Conservation (phyloP, 2,329 filamentous ascomycete species). For the Ophiocordyceps australis region DNA sequence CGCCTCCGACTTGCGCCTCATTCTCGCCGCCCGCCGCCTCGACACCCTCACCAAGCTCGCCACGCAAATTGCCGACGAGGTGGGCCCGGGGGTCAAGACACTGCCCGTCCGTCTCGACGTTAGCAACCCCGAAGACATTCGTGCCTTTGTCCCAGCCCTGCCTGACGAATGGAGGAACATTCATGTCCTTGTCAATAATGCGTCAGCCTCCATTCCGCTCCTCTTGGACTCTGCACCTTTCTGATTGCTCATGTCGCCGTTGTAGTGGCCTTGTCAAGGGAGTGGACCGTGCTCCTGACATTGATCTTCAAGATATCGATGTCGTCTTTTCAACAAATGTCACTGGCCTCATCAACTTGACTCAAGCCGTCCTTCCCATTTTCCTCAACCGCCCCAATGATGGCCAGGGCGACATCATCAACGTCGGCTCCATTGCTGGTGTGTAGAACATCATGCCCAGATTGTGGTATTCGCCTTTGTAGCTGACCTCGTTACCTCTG, state of each 20-base stretch:
- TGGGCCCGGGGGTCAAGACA: conserved; percentile 66
- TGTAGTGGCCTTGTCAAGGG: conserved; percentile 85
- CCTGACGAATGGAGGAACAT: conserved; percentile 73
- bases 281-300: conserved; percentile 69
- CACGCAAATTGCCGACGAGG: conserved; percentile 55
- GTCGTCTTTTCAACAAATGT: conserved; percentile 90
- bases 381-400: conserved; percentile 61
- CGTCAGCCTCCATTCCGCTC: conserved; percentile 35
- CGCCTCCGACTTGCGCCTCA: conserved; percentile 59
- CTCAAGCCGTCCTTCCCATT: conserved; percentile 70
- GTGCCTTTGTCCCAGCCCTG: conserved; percentile 50
- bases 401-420: conserved; percentile 84
- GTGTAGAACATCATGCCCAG: no score
- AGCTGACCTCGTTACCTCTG: no score
- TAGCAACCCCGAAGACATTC: conserved; percentile 58
- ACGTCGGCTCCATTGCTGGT: conserved; percentile 77
- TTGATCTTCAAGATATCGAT: conserved; percentile 64
- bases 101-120: conserved; percentile 75
- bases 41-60: conserved; percentile 64
- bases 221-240: background rate
- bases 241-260: no score
- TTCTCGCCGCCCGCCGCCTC: conserved; percentile 74
- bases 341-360: conserved; percentile 89
- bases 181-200: conserved; percentile 88
- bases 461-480: no score